Evolutionary conservation across 306 rosid genomes (phyloP).

Genomic region (Malus sieversii): DNA sequence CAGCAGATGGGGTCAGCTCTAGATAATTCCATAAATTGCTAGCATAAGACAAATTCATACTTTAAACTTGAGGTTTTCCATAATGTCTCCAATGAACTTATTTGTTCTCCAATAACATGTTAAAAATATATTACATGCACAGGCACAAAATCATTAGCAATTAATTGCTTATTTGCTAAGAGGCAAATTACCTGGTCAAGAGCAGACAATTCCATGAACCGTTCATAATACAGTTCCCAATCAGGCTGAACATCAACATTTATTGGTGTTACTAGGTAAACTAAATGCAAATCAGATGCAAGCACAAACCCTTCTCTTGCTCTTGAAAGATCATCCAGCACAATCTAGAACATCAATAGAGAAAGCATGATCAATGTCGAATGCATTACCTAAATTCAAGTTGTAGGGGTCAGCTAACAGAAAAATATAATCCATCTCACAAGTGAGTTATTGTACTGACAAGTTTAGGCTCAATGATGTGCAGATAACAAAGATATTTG

Average conservation of each 20-base stretch:
- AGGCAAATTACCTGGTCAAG: constrained; percentile 73
- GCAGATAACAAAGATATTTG: background rate
- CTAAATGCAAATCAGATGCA: constrained; percentile 94
- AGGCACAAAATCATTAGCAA: background rate
- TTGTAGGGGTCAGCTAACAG: background rate
- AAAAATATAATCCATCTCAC: background rate
- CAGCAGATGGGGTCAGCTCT: background rate
- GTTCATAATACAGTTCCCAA: constrained; percentile 88
- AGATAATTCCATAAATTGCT: background rate
- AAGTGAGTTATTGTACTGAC: background rate
- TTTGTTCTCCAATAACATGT: background rate
- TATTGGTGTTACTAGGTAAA: constrained; percentile 83
- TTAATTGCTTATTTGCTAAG: background rate
- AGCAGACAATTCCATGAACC: constrained; percentile 61
- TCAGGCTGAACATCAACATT: constrained; percentile 91
- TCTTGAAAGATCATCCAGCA: constrained; percentile 91
- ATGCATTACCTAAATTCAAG: background rate
- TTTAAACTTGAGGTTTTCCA: background rate
- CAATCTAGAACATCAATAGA: constrained; percentile 46
- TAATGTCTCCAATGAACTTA: background rate
- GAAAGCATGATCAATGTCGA: constrained; percentile 14
- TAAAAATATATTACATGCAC: background rate
- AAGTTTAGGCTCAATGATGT: background rate
- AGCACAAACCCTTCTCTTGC: constrained; percentile 99
- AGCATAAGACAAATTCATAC: background rate